Evolutionary conservation across 1,139 yeast genomes (phyloP).

Genomic region (Yamadazyma sp.): DNA sequence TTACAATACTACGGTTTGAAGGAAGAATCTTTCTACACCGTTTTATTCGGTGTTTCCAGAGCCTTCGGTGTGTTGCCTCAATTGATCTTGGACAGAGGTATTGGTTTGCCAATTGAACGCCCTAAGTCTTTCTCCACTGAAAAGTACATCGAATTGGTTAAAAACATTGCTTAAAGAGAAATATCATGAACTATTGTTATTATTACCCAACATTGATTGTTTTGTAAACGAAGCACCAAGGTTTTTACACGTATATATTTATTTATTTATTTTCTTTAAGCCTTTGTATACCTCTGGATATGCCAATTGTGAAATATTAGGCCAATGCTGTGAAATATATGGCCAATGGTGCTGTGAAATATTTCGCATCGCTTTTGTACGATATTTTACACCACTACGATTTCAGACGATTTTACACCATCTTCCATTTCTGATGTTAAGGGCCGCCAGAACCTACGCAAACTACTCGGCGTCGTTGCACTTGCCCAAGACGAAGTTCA

Average conservation of each 20-base stretch:
- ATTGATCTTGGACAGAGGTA: conserved; percentile 92
- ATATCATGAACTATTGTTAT: conserved; percentile 11
- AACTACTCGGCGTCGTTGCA: conserved; percentile 36
- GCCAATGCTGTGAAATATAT: too few species aligned
- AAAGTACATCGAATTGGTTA: conserved; percentile 63
- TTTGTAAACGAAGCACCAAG: background rate
- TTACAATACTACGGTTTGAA: conserved; percentile 96
- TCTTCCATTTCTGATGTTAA: conserved; percentile 4
- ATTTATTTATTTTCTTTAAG: conserved; percentile 11
- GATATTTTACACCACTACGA: too few species aligned
- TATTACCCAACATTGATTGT: background rate
- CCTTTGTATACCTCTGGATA: background rate
- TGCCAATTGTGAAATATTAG: too few species aligned
- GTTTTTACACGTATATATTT: conserved; percentile 10
- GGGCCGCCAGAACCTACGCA: conserved; percentile 4
- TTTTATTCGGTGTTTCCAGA: conserved; percentile 96
- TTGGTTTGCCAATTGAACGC: conserved; percentile 95
- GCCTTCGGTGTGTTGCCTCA: conserved; percentile 98
- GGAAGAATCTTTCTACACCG: conserved; percentile 96
- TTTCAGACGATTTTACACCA: conserved; percentile 1
- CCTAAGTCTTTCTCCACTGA: conserved; percentile 92
- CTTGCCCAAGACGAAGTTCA: conserved; percentile 42
- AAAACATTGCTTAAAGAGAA: conserved; percentile 33
- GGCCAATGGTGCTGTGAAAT: too few species aligned
- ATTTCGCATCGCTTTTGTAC: too few species aligned